phyloP scores from a whole-genome alignment of 2,329 filamentous ascomycete genomes.

The Thielaviopsis populi region DNA sequence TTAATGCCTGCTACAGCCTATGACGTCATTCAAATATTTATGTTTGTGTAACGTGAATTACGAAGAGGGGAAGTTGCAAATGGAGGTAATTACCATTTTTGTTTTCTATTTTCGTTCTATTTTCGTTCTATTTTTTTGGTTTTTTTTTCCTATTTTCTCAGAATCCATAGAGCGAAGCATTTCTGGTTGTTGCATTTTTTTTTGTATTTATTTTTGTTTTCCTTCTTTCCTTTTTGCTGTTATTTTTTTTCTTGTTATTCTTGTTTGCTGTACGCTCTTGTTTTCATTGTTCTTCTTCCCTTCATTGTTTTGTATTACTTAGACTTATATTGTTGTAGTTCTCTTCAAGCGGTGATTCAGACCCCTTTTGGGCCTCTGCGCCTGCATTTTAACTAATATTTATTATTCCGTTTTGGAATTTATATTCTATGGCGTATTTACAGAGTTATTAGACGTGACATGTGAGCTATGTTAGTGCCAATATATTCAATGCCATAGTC shows the following conservation, averaged over 20 bases:
- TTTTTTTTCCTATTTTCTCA: not conserved
- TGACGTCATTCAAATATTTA: not conserved
- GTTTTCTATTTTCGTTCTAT: not conserved
- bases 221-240: not conserved
- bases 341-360: not conserved
- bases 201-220: not conserved
- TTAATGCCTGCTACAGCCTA: not conserved
- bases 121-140: conserved; percentile 3
- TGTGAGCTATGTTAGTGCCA: too few species aligned
- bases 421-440: too few species aligned
- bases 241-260: not conserved
- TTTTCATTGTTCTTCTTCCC: not conserved
- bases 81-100: not conserved
- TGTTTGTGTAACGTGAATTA: not conserved
- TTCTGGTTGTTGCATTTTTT: not conserved
- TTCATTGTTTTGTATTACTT: not conserved
- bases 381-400: not conserved
- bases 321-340: not conserved
- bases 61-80: not conserved
- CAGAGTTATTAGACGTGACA: too few species aligned
- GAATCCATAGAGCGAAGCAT: not conserved
- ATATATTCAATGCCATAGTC: too few species aligned
- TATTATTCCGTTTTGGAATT: not conserved
- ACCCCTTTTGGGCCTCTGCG: not conserved
- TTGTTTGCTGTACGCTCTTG: not conserved